Conservation (phyloP, 768 basidiomycete species). For the Naganishia onofrii region DNA sequence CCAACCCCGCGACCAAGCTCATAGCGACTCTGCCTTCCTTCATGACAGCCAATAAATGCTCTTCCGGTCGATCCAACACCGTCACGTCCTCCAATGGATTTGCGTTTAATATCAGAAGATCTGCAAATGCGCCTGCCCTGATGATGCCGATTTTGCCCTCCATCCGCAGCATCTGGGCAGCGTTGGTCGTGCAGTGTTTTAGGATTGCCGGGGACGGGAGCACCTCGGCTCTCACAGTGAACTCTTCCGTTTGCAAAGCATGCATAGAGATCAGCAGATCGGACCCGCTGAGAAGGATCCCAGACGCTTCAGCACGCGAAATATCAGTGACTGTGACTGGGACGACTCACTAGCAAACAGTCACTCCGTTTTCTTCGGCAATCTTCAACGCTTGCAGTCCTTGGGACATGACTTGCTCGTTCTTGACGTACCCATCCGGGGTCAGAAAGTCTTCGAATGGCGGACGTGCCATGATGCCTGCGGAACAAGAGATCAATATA, state of each 20-base stretch:
- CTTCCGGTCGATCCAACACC: slow-evolving; percentile 55
- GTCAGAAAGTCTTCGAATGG: slow-evolving; percentile 56
- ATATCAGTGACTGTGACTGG: not conserved
- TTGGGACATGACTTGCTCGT: slow-evolving; percentile 54
- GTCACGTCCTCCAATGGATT: slow-evolving; percentile 57
- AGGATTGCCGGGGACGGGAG: slow-evolving; percentile 52
- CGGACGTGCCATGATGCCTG: slow-evolving; percentile 53
- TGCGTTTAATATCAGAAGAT: slow-evolving; percentile 54
- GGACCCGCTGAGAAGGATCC: slow-evolving; percentile 39
- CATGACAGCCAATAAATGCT: slow-evolving; percentile 53
- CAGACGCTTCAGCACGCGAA: not conserved
- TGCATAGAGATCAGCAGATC: slow-evolving; percentile 61
- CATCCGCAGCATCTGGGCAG: slow-evolving; percentile 53
- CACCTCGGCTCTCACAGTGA: slow-evolving; percentile 53
- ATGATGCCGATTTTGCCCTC: slow-evolving; percentile 53
- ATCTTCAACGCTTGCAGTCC: slow-evolving; percentile 53
- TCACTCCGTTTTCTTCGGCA: slow-evolving; percentile 55
- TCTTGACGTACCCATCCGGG: slow-evolving; percentile 54
- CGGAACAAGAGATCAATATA: not conserved
- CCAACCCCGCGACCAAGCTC: slow-evolving; percentile 36
- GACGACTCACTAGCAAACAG: slow-evolving; percentile 42
- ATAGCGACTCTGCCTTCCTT: slow-evolving; percentile 47
- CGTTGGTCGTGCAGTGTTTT: slow-evolving; percentile 56
- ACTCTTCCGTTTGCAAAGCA: slow-evolving; percentile 63
- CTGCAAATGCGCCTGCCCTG: slow-evolving; percentile 53